Evolutionary conservation across 192 early-diverging fungal genomes (phyloP).

Genomic region (Coemansia sp.): DNA sequence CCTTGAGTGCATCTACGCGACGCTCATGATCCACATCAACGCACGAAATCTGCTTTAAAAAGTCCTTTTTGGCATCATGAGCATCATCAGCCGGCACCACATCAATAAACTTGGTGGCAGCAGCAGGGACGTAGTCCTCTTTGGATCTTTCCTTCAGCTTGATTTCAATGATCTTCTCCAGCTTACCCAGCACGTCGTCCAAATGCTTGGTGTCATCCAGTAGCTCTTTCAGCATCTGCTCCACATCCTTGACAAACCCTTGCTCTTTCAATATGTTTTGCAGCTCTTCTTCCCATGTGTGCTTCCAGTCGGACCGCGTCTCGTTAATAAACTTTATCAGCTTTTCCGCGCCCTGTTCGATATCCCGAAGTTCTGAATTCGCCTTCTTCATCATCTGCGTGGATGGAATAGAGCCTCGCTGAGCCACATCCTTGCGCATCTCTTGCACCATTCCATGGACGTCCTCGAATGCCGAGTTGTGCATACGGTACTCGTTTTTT

Average conservation of each 20-base stretch:
- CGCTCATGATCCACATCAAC: slow-evolving; percentile 66
- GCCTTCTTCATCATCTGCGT: slow-evolving; percentile 56
- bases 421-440: slow-evolving; percentile 70
- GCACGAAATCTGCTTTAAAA: slow-evolving; percentile 65
- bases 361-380: slow-evolving; percentile 51
- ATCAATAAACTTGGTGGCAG: slow-evolving; percentile 47
- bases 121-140: slow-evolving; percentile 21
- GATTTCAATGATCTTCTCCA: slow-evolving; percentile 62
- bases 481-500: slow-evolving; percentile 45
- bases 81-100: slow-evolving; percentile 62
- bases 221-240: slow-evolving; percentile 66
- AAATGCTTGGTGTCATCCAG: slow-evolving; percentile 63
- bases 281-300: slow-evolving; percentile 80
- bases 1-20: slow-evolving; percentile 64
- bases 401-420: slow-evolving; percentile 64
- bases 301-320: slow-evolving; percentile 71
- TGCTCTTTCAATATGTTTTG: slow-evolving; percentile 80
- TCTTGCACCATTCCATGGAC: slow-evolving; percentile 67
- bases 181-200: slow-evolving; percentile 57
- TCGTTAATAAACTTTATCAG: slow-evolving; percentile 61
- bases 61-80: slow-evolving; percentile 61
- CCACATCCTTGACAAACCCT: slow-evolving; percentile 75
- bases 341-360: slow-evolving; percentile 55
- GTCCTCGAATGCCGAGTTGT: slow-evolving; percentile 62
- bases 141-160: slow-evolving; percentile 53